Percentiles rank a stretch among this genome's conserved stretches.
Conservation (phyloP, 1,284 basidiomycete species). For the Inonotus obliquus region DNA sequence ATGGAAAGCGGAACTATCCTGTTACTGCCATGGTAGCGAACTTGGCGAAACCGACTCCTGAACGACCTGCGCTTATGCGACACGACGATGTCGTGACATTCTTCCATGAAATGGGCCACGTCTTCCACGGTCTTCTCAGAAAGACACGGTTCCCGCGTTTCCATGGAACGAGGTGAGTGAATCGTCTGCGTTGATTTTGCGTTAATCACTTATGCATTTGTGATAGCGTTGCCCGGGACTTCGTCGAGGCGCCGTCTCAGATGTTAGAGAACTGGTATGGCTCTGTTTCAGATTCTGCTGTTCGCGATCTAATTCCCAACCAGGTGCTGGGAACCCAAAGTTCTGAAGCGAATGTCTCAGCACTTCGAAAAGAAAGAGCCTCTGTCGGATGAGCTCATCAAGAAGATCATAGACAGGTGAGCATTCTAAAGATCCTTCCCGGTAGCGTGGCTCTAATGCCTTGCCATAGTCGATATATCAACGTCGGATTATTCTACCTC, state of each 20-base stretch:
- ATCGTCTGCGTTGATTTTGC: not conserved
- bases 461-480: constrained; percentile 62
- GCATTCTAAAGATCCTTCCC: no score
- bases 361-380: constrained; percentile 73
- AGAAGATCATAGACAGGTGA: constrained; percentile 74
- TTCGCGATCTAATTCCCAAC: not conserved
- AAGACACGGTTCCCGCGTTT: constrained; percentile 70
- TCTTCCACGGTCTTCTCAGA: constrained; percentile 78
- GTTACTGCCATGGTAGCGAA: constrained; percentile 83
- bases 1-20: constrained; percentile 66
- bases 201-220: constrained; percentile 7
- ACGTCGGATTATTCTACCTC: constrained; percentile 75
- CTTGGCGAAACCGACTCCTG: constrained; percentile 75
- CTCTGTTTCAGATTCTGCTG: not conserved
- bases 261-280: constrained; percentile 86
- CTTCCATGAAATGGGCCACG: constrained; percentile 85
- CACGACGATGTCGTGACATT: constrained; percentile 79
- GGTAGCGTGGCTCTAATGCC: no score
- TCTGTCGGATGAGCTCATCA: constrained; percentile 70
- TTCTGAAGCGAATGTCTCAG: constrained; percentile 70
- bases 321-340: constrained; percentile 76
- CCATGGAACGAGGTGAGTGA: constrained; percentile 63
- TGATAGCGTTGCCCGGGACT: constrained; percentile 70
- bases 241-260: constrained; percentile 84
- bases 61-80: constrained; percentile 77